These are phyloP conservation scores for Zymoseptoria passerinii DNA, from an alignment of 2,329 filamentous ascomycete species.

Conservation along the genomic window DNA sequence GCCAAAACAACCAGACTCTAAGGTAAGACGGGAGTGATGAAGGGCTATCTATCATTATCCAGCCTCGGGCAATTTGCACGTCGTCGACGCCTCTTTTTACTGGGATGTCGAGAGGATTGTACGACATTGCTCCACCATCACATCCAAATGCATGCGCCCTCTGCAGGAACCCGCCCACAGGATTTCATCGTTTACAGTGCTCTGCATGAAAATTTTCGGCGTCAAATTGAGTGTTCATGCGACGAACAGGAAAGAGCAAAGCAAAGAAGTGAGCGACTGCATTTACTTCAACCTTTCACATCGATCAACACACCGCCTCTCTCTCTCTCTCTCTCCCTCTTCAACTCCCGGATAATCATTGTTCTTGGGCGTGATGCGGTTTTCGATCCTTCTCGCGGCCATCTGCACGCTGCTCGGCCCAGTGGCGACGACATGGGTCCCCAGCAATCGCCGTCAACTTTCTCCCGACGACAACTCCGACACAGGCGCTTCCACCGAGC, in stretches of 20 bases:
- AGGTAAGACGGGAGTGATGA: background rate
- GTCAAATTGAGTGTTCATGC: background rate
- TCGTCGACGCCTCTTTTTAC: background rate
- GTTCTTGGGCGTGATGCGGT: background rate
- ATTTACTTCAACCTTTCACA: background rate
- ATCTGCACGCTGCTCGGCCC: background rate
- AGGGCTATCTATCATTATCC: background rate
- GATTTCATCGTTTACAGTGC: background rate
- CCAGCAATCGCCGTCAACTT: background rate
- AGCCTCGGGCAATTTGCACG: background rate
- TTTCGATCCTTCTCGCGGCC: background rate
- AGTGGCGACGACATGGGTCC: background rate
- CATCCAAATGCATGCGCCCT: background rate
- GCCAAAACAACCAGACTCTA: background rate
- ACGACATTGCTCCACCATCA: background rate
- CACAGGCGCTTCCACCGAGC: background rate
- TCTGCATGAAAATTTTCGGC: background rate
- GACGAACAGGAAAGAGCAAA: background rate
- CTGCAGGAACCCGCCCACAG: background rate
- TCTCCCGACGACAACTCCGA: background rate
- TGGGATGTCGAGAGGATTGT: background rate
- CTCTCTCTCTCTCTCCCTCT: background rate
- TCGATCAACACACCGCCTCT: background rate
- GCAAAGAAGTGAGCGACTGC: background rate
- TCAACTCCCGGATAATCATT: background rate